A percentile compares a stretch with the other conserved stretches of the same genome.
These are phyloP conservation scores for Exophiala viscosa DNA, from an alignment of 2,329 filamentous ascomycete species.

Conservation along the genomic window DNA sequence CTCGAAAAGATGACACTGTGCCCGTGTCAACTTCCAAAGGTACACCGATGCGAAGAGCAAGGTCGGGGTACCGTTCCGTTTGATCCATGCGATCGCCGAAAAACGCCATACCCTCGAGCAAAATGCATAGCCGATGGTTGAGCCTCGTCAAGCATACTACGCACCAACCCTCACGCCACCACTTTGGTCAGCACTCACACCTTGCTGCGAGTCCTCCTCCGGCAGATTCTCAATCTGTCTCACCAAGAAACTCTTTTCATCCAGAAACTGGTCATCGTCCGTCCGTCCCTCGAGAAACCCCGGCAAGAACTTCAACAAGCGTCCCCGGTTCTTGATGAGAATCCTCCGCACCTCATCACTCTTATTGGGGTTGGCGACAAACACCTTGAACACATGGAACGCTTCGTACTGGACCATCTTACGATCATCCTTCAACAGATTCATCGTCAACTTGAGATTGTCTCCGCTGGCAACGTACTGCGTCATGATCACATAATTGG, in stretches of 20 bases:
- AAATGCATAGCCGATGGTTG: too few relatives aligned
- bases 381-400: conserved; percentile 99
- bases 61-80: too few relatives aligned
- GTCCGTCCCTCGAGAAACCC: conserved; percentile 91
- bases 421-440: conserved; percentile 85
- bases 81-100: too few relatives aligned
- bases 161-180: conserved; percentile 14
- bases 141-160: background rate
- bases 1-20: too few relatives aligned
- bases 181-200: background rate
- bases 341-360: conserved; percentile 94
- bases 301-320: conserved; percentile 81
- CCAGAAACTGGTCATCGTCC: conserved; percentile 97
- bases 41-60: too few relatives aligned
- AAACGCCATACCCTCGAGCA: too few relatives aligned
- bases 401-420: conserved; percentile 99
- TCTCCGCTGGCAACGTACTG: conserved; percentile 92
- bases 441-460: conserved; percentile 98
- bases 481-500: conserved; percentile 98
- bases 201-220: conserved; percentile 13
- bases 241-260: conserved; percentile 95
- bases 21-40: too few relatives aligned
- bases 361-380: conserved; percentile 98
- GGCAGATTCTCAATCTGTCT: conserved; percentile 68
- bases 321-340: conserved; percentile 90